phyloP scores from a whole-genome alignment of 1,284 basidiomycete species.

The Naganishia albida region DNA sequence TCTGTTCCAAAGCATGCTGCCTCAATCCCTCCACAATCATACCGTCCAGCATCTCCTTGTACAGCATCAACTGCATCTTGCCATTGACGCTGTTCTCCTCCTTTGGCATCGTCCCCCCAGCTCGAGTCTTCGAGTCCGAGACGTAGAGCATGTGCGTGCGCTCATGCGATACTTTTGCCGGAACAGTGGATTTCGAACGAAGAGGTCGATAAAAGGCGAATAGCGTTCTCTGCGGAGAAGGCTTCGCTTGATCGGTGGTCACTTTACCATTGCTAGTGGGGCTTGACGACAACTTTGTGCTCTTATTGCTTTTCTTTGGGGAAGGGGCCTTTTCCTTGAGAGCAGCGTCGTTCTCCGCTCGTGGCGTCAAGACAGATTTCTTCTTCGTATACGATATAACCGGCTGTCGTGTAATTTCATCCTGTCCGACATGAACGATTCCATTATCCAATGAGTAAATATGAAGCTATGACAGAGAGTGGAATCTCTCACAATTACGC shows the following conservation, averaged over 20 bases:
- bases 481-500: slow-evolving; percentile 62
- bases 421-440: slow-evolving; percentile 50
- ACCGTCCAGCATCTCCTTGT: slow-evolving; percentile 68
- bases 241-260: slow-evolving; percentile 30
- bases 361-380: neutral
- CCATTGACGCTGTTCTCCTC: slow-evolving; percentile 66
- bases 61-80: slow-evolving; percentile 80
- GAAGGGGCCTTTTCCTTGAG: neutral
- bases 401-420: slow-evolving; percentile 57
- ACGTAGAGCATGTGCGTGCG: slow-evolving; percentile 58
- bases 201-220: slow-evolving; percentile 44
- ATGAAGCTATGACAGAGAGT: neutral
- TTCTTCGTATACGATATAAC: slow-evolving; percentile 10
- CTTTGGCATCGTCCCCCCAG: slow-evolving; percentile 60
- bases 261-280: slow-evolving; percentile 35
- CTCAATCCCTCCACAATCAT: slow-evolving; percentile 37
- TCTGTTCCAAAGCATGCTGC: slow-evolving; percentile 8
- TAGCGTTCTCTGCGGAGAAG: slow-evolving; percentile 37
- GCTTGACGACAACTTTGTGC: slow-evolving; percentile 4
- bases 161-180: slow-evolving; percentile 9
- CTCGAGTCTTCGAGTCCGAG: slow-evolving; percentile 76
- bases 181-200: slow-evolving; percentile 26
- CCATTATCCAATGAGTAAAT: slow-evolving; percentile 11
- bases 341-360: too few species aligned
- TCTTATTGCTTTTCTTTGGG: neutral